Percentiles rank a stretch among this genome's conserved stretches.
Evolutionary conservation across 1,284 basidiomycete species (phyloP).

Genomic region (Pseudozyma sp.): DNA sequence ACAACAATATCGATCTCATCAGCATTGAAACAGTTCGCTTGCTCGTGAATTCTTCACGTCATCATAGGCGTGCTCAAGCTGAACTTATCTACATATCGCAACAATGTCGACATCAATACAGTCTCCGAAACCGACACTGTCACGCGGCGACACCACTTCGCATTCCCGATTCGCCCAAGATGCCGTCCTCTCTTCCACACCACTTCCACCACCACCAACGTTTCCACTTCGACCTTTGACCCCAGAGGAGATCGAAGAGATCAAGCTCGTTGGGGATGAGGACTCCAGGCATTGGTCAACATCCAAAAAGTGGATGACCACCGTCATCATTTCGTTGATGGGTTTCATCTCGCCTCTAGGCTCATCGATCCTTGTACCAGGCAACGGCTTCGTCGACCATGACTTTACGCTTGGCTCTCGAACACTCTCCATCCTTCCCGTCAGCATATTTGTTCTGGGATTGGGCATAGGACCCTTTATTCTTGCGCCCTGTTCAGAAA

Average conservation of each 20-base stretch:
- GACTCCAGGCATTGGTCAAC: conserved; percentile 39
- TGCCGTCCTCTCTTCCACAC: conserved; percentile 1
- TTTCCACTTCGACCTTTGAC: conserved; percentile 29
- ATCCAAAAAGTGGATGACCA: conserved; percentile 53
- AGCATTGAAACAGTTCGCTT: conserved; percentile 1
- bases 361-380: conserved; percentile 60
- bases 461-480: conserved; percentile 70
- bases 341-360: conserved; percentile 65
- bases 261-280: conserved; percentile 34
- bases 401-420: conserved; percentile 42
- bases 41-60: no score
- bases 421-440: conserved; percentile 50
- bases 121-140: conserved; percentile 8
- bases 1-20: conserved; percentile 6
- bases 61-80: no score
- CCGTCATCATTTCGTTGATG: conserved; percentile 60
- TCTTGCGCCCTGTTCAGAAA: conserved; percentile 71
- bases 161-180: conserved; percentile 11
- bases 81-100: neutral
- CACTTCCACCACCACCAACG: conserved; percentile 1
- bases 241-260: conserved; percentile 24
- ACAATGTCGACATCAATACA: conserved; percentile 23
- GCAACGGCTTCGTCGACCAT: conserved; percentile 39
- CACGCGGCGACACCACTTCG: conserved; percentile 2
- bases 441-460: conserved; percentile 58